Conservation (phyloP, 148 eudicot genomes). For the Rhododendron ferrugineum region DNA sequence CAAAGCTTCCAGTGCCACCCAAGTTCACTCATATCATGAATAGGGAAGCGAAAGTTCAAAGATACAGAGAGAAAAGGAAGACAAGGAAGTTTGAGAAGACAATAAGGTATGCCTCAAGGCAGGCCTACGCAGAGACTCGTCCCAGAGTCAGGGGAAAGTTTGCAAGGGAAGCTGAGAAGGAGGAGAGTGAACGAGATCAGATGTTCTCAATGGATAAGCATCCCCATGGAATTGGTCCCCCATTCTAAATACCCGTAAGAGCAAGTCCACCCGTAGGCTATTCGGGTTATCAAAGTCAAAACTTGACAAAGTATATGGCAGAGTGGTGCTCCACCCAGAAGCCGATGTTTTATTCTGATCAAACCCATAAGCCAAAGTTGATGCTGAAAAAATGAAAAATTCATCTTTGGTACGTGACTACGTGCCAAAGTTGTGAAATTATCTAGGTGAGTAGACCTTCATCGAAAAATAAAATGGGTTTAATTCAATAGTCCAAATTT, state of each 20-base stretch:
- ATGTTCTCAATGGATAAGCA: background rate
- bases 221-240: background rate
- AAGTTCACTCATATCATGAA: background rate
- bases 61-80: slow-evolving; percentile 8
- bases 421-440: no score
- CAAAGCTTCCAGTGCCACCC: background rate
- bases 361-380: background rate
- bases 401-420: background rate
- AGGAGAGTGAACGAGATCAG: background rate
- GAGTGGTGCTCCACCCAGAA: background rate
- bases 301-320: background rate
- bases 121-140: slow-evolving; percentile 13
- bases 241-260: background rate
- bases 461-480: no score
- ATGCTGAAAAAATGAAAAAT: background rate
- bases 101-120: slow-evolving; percentile 3
- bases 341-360: background rate
- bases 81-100: background rate
- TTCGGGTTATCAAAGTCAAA: background rate
- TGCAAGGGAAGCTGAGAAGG: slow-evolving; percentile 2
- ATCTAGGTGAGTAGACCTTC: no score
- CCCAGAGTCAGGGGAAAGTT: slow-evolving; percentile 13
- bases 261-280: background rate
- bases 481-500: no score
- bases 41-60: slow-evolving; percentile 10